Evolutionary conservation across 2,329 filamentous ascomycete species (phyloP), one percentile per base, ranked within the genome.

Genomic region (Apiospora saccharicola): DNA sequence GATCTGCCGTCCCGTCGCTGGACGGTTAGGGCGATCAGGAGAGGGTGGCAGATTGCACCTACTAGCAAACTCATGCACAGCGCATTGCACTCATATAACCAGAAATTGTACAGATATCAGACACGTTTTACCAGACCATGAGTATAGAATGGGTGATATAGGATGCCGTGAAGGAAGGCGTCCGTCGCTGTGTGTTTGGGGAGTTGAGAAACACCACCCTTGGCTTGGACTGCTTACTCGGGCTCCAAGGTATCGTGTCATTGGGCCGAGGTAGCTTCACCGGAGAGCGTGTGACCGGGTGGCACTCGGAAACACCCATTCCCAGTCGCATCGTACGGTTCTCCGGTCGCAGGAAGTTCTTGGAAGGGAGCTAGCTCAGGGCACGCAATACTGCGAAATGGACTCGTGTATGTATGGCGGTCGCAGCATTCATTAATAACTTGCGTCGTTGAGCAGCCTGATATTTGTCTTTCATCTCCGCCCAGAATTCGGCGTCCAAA

Each of bases 1-100:
- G 51, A 34, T 57, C 16, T 57, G 47, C 47, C 51, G 26, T 57
- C 26, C 51, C 51, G 51, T 57, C 10, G n/a, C 49, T 53, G n/a
- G 43, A 16, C 43, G 43, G 43, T 12, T 24, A 24, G n/a, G 26
- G 4, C 47, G 24, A 53, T 24, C 24, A 30, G 24, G 24, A 4
- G 51, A 16, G 26, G 0, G 51, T 30, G n/a, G n/a, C n/a, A n/a
- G n/a, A n/a, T n/a, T n/a, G 51, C 51, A 53, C 51, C 51, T 61
- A 61, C 26, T 16, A 61, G 16, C 5, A 19, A 61, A 61, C 2
- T 6, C 34, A 22, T 22, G 6, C 8, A 1, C 34, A 34, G 34
- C 16, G 53, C 53, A 37, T 61, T 37, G 16, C 26, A 22, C 7
- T 61, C 53, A 37, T 30, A n/a, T 61, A 10, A 10, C 12, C 19